phyloP scores from a whole-genome alignment of 768 basidiomycete species.

The Lentinula aciculospora region DNA sequence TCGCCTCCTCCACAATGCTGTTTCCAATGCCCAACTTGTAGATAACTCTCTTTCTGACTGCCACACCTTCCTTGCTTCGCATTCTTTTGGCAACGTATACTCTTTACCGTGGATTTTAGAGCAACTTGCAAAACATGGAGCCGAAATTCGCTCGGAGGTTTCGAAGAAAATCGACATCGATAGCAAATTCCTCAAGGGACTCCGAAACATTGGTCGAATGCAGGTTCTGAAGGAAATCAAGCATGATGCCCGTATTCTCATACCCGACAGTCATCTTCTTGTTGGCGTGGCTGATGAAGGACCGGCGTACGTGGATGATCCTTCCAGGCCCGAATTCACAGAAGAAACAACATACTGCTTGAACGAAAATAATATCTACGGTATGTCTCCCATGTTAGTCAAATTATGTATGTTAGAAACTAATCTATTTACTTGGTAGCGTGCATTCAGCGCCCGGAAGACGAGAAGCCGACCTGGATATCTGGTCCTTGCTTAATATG shows the following conservation, averaged over 20 bases:
- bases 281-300: conserved; percentile 86
- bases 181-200: conserved; percentile 49
- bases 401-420: neutral
- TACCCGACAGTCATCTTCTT: conserved; percentile 62
- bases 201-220: conserved; percentile 58
- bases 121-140: conserved; percentile 32
- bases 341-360: conserved; percentile 45
- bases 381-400: conserved; percentile 27
- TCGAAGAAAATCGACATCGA: conserved; percentile 27
- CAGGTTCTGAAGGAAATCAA: conserved; percentile 71
- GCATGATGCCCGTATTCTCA: conserved; percentile 65
- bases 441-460: conserved; percentile 50
- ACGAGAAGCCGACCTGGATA: conserved; percentile 47
- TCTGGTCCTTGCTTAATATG: conserved; percentile 59
- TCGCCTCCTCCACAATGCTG: conserved; percentile 53
- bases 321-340: conserved; percentile 31
- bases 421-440: neutral
- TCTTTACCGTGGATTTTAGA: conserved; percentile 46
- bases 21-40: conserved; percentile 53
- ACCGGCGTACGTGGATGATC: conserved; percentile 52
- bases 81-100: conserved; percentile 42
- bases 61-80: conserved; percentile 38
- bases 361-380: conserved; percentile 57
- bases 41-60: conserved; percentile 50
- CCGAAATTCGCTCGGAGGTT: conserved; percentile 28